These are phyloP conservation scores for Neurospora tetraspora DNA, from an alignment of 495 filamentous ascomycete species.

Conservation along the genomic window DNA sequence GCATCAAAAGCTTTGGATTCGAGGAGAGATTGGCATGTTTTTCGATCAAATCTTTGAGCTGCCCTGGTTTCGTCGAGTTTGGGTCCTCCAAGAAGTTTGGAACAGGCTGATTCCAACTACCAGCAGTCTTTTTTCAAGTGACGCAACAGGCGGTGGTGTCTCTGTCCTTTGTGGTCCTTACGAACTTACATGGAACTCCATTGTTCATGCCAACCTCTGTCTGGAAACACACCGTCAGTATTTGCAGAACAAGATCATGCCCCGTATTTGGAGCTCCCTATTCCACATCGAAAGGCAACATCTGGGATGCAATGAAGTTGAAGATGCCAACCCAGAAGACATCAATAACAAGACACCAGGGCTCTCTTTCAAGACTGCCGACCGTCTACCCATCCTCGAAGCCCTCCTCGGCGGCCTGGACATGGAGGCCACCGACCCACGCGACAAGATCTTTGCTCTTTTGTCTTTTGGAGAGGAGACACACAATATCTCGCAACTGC, in stretches of 20 bases:
- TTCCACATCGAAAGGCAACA: background rate
- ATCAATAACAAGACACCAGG: background rate
- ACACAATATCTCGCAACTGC: background rate
- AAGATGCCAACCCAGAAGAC: background rate
- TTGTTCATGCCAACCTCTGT: background rate
- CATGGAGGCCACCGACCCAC: slow-evolving; percentile 4
- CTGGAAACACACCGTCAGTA: background rate
- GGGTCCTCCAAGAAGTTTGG: slow-evolving; percentile 5
- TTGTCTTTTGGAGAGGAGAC: slow-evolving; percentile 6
- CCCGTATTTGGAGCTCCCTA: background rate
- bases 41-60: background rate
- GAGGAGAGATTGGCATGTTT: background rate
- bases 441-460: slow-evolving; percentile 5
- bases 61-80: slow-evolving; percentile 5
- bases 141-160: background rate
- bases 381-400: slow-evolving; percentile 1
- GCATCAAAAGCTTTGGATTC: background rate
- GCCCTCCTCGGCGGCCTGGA: background rate
- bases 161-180: background rate
- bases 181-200: background rate
- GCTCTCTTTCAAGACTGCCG: background rate
- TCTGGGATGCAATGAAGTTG: background rate
- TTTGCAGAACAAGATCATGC: background rate
- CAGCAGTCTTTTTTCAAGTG: background rate
- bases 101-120: background rate